Conservation (phyloP, 306 rosid genomes). For the Castanospermum australe region DNA sequence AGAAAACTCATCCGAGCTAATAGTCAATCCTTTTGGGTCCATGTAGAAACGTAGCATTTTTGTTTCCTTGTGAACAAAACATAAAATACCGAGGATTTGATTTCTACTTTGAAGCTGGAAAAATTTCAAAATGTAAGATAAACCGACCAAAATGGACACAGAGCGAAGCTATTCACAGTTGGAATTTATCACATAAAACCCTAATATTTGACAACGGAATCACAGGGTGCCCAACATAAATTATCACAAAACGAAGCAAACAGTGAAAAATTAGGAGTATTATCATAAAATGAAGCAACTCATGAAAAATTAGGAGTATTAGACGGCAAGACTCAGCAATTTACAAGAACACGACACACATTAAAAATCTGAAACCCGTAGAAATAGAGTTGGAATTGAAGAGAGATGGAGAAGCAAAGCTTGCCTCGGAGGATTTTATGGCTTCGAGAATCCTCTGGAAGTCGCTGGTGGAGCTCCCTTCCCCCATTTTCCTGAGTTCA, state of each 20-base stretch:
- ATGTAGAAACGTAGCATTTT: background rate
- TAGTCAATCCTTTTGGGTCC: background rate
- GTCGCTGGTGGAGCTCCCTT: constrained; percentile 42
- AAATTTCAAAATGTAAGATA: background rate
- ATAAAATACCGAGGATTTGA: background rate
- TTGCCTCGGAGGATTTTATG: constrained; percentile 79
- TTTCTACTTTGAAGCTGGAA: background rate
- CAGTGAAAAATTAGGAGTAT: too few relatives aligned
- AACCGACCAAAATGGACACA: background rate
- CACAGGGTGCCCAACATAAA: too few relatives aligned
- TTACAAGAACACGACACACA: background rate
- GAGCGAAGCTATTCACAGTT: too few relatives aligned
- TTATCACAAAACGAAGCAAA: too few relatives aligned
- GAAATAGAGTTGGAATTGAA: background rate
- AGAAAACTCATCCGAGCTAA: background rate
- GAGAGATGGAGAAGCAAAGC: constrained; percentile 16
- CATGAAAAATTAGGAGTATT: too few relatives aligned
- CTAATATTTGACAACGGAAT: background rate
- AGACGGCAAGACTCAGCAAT: too few relatives aligned
- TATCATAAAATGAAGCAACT: too few relatives aligned
- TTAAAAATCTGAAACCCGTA: background rate
- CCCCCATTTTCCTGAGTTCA: constrained; percentile 53
- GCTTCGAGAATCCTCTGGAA: constrained; percentile 56
- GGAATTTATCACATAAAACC: background rate
- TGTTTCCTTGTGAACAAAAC: background rate